Evolutionary conservation across 768 basidiomycete species (phyloP).

Genomic region (Tricholoma bakamatsutake): DNA sequence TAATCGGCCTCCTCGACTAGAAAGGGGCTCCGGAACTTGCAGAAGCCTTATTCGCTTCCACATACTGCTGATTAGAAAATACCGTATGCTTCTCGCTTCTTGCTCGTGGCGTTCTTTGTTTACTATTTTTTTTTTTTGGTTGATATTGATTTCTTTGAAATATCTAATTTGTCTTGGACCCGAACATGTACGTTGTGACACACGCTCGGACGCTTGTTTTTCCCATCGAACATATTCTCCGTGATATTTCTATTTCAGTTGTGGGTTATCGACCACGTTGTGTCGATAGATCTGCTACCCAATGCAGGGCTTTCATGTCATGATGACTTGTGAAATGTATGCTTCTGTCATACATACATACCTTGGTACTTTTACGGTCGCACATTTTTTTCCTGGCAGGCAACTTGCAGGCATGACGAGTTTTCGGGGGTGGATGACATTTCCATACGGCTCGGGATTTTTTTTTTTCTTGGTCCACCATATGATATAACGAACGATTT

Average conservation of each 20-base stretch:
- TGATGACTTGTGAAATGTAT: neutral
- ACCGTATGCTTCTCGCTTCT: neutral
- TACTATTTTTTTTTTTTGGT: neutral
- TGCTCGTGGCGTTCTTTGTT: neutral
- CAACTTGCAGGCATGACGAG: neutral
- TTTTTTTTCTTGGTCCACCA: neutral
- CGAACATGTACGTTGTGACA: neutral
- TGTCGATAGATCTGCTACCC: neutral
- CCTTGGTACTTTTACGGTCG: neutral
- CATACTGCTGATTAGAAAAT: neutral
- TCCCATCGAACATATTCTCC: neutral
- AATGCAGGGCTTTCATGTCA: neutral
- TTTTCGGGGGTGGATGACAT: neutral
- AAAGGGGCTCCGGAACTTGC: neutral
- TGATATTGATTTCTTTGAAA: neutral
- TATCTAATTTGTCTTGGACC: neutral
- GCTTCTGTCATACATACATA: neutral
- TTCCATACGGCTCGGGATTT: neutral
- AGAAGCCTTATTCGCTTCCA: neutral
- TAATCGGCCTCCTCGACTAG: constrained; percentile 27
- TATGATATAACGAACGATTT: neutral
- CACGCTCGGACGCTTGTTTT: neutral
- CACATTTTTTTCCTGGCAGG: too few relatives aligned
- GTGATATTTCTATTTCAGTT: neutral
- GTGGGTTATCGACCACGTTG: neutral